Base-by-base conservation (phyloP, 129 eudicot species). In the Centaurea solstitialis region DNA sequence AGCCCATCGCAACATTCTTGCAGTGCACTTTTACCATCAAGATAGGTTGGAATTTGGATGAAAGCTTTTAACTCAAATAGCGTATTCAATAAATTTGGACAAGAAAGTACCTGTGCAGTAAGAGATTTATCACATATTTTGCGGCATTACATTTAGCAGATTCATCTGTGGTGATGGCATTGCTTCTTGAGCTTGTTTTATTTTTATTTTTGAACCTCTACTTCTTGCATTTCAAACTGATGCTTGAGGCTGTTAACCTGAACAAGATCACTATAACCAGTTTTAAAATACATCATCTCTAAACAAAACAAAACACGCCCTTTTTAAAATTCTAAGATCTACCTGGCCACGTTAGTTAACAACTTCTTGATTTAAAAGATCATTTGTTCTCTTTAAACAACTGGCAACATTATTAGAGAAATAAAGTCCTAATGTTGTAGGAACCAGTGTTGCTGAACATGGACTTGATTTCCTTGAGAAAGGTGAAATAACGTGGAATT, bases 131-230 rank as follows among this genome's bases (percentile, higher is more conserved):
- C 62, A 88, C 99, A 77, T 95, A 98, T 85, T 95, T 93, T 47
- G 98, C 99, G 85, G 99, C 98, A 82, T 87, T 95, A 59, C 91
- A 89, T 88, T 91, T 95, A n/a, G 94, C 85, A 75, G 98, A 88
- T 78, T 95, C 99, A 30, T 95, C 99, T 3, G 93, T 85, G 22
- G 97, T 95, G 76, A 70, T 28, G 84, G 72, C 84, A 91, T 82
- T 65, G 95, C 94, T 76, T 93, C 99, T 79, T 89, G 93, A 77
- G 92, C 76, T 86, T 91, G 92, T 81, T 89, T 91, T n/a, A n/a
- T 65, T 86, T 85, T 74, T 93, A 87, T 78, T 87, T 88, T 83
- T 88, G 92, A 83, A 95, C 93, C 78, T 95, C n/a, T n/a, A n/a
- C n/a, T n/a, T n/a, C n/a, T n/a, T n/a, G n/a, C n/a, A n/a, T n/a